A percentile compares a stretch with the other conserved stretches of the same genome.
phyloP scores from a whole-genome alignment of 2,329 filamentous ascomycete genomes.

The Cytospora leucostoma region DNA sequence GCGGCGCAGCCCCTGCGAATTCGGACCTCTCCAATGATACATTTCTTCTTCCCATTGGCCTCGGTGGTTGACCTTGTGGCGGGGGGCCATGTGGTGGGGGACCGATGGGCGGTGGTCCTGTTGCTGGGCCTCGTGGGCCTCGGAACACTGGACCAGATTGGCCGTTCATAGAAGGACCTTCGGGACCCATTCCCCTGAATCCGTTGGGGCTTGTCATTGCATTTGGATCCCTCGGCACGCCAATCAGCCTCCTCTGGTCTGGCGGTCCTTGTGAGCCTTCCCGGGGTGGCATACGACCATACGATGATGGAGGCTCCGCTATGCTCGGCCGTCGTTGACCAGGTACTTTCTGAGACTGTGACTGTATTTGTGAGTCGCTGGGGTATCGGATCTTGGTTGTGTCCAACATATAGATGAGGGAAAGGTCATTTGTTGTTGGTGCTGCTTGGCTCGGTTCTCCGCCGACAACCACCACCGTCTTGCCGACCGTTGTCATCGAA shows the following conservation, averaged over 20 bases:
- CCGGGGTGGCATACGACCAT: constrained; percentile 45
- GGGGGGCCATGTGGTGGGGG: constrained; percentile 56
- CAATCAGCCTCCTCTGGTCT: constrained; percentile 53
- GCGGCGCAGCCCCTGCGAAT: constrained; percentile 30
- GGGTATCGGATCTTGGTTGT: constrained; percentile 97
- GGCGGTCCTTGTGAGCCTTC: constrained; percentile 55
- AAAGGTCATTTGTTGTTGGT: constrained; percentile 79
- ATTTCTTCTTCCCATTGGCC: constrained; percentile 50
- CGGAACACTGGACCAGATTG: constrained; percentile 39
- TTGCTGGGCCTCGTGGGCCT: constrained; percentile 42
- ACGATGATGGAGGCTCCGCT: constrained; percentile 34
- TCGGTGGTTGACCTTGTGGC: constrained; percentile 56
- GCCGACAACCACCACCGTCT: constrained; percentile 87
- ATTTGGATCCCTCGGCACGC: constrained; percentile 38
- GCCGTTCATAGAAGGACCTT: constrained; percentile 40
- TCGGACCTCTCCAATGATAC: constrained; percentile 50
- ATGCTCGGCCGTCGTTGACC: constrained; percentile 37
- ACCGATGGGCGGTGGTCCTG: constrained; percentile 46
- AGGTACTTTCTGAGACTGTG: constrained; percentile 33
- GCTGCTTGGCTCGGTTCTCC: constrained; percentile 91
- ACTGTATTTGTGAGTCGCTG: constrained; percentile 62
- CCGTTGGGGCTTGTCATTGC: constrained; percentile 46
- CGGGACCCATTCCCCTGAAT: constrained; percentile 42
- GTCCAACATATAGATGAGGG: constrained; percentile 87
- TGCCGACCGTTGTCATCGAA: constrained; percentile 94